Conservation (phyloP, 768 basidiomycete species). For the Leucocoprinus birnbaumii region DNA sequence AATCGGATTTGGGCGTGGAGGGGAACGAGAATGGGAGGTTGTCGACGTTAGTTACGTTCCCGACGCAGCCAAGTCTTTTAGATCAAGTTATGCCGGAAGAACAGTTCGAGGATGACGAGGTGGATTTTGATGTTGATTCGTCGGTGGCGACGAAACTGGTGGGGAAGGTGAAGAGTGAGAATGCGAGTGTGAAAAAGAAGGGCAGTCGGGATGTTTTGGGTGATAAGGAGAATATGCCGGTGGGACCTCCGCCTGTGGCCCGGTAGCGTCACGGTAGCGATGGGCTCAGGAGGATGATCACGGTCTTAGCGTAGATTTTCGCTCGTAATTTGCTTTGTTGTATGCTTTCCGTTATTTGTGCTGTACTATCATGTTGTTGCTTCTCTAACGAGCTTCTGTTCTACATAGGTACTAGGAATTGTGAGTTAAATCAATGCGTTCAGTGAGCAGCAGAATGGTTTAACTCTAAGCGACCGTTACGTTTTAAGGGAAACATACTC, state of each 20-base stretch:
- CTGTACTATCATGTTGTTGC: too few species aligned
- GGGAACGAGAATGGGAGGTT: slow-evolving; percentile 41
- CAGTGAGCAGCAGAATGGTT: too few species aligned
- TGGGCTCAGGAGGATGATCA: too few species aligned
- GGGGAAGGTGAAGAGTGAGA: slow-evolving; percentile 2
- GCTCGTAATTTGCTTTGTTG: too few species aligned
- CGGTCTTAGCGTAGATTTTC: too few species aligned
- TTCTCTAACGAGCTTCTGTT: too few species aligned
- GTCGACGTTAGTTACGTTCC: slow-evolving; percentile 25
- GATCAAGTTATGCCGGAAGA: slow-evolving; percentile 60
- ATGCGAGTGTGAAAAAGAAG: slow-evolving; percentile 11
- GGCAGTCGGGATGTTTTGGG: slow-evolving; percentile 37
- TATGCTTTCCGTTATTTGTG: too few species aligned
- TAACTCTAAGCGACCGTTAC: too few species aligned
- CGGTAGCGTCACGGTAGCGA: too few species aligned
- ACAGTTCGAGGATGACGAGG: slow-evolving; percentile 45
- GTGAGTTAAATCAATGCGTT: too few species aligned
- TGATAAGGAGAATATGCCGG: slow-evolving; percentile 48
- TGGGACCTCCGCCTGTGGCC: slow-evolving; percentile 14
- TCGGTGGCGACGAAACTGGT: slow-evolving; percentile 4
- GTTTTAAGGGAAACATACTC: too few species aligned
- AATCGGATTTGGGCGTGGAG: neutral
- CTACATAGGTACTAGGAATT: too few species aligned
- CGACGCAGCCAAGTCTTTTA: slow-evolving; percentile 47
- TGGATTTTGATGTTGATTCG: slow-evolving; percentile 31